Conservation (phyloP, 441 rosid genomes). For the Erysimum cheiri region DNA sequence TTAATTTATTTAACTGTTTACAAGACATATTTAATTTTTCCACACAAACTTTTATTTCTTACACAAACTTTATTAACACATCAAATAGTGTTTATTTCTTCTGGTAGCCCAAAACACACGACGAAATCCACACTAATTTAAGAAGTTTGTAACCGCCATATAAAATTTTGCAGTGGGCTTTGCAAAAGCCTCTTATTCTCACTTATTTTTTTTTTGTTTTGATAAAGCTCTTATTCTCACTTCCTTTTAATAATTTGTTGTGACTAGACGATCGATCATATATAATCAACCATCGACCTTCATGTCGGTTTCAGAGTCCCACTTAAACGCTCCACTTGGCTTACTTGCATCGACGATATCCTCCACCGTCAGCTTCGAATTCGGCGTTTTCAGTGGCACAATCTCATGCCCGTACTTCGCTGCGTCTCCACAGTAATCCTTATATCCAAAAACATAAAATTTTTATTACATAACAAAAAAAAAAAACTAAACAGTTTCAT, state of each 20-base stretch:
- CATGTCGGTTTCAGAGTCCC: conserved; percentile 75
- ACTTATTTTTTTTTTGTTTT: neutral
- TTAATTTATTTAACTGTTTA: too few species aligned
- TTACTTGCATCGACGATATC: conserved; percentile 64
- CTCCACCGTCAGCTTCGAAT: conserved; percentile 51
- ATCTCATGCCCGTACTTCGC: conserved; percentile 56
- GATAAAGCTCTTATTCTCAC: conserved; percentile 3
- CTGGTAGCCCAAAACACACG: conserved; percentile 11
- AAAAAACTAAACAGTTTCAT: neutral
- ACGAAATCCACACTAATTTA: neutral
- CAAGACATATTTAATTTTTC: too few species aligned
- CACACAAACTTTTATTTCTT: neutral
- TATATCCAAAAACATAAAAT: conserved; percentile 31
- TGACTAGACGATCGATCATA: neutral
- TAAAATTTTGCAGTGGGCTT: neutral
- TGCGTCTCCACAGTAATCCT: conserved; percentile 72
- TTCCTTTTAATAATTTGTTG: neutral
- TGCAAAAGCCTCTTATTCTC: neutral
- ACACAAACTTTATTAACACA: neutral
- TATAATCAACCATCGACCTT: conserved; percentile 1
- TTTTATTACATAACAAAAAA: neutral
- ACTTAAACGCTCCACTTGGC: conserved; percentile 60
- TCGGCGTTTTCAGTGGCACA: conserved; percentile 54
- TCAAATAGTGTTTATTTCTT: conserved; percentile 19
- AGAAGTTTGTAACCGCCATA: neutral